Conservation (phyloP, 2,329 filamentous ascomycete genomes). For the Ceratocystis ficicola region DNA sequence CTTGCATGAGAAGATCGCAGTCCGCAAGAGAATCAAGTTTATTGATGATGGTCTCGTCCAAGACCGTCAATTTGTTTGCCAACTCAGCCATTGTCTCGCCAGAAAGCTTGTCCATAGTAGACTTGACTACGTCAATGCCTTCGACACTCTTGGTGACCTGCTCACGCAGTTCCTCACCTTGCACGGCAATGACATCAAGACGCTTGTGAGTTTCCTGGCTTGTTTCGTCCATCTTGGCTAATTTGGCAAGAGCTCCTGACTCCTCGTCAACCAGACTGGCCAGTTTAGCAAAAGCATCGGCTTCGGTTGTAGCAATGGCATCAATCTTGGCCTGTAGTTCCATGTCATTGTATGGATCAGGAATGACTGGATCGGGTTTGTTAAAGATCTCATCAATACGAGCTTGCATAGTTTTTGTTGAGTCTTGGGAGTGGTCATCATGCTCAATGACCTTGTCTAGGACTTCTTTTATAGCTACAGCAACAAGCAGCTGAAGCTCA, state of each 20-base stretch:
- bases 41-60: constrained; percentile 13
- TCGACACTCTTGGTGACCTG: constrained; percentile 17
- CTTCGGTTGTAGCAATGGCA: constrained; percentile 19
- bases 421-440: constrained; percentile 71
- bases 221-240: constrained; percentile 15
- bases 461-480: constrained; percentile 78
- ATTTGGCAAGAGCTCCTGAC: constrained; percentile 13
- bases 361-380: constrained; percentile 40
- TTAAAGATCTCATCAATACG: constrained; percentile 49
- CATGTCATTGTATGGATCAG: constrained; percentile 51
- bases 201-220: constrained; percentile 20
- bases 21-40: constrained; percentile 18
- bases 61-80: neutral
- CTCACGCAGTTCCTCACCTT: constrained; percentile 19
- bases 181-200: constrained; percentile 18
- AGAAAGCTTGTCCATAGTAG: constrained; percentile 10
- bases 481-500: constrained; percentile 78
- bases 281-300: constrained; percentile 18
- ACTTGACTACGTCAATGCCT: constrained; percentile 19
- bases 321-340: constrained; percentile 25
- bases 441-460: constrained; percentile 71
- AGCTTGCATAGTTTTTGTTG: constrained; percentile 43
- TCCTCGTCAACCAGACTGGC: constrained; percentile 19
- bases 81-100: constrained; percentile 1
- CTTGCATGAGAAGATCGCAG: constrained; percentile 19